These are phyloP conservation scores for Aspergillus nidulans DNA, from an alignment of 495 filamentous ascomycete species.

Conservation along the genomic window DNA sequence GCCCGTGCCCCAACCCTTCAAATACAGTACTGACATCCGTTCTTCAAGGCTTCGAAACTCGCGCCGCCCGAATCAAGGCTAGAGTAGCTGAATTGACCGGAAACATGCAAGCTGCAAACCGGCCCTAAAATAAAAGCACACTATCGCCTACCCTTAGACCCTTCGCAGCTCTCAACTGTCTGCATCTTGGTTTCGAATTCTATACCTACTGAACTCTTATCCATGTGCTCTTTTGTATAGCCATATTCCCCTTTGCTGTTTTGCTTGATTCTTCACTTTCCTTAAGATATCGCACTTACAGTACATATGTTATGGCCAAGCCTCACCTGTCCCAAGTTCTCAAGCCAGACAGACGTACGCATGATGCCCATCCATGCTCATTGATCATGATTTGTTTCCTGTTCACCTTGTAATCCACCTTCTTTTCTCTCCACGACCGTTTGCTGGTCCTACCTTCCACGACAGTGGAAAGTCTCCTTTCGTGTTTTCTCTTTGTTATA, in stretches of 20 bases:
- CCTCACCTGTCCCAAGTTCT: not conserved
- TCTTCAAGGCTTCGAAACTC: slow-evolving; percentile 77
- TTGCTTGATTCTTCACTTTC: not conserved
- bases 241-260: slow-evolving; percentile 10
- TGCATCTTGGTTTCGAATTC: not conserved
- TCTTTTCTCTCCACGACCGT: not conserved
- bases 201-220: slow-evolving; percentile 5
- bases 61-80: slow-evolving; percentile 96
- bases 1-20: not conserved
- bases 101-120: slow-evolving; percentile 58
- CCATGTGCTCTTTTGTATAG: slow-evolving; percentile 2
- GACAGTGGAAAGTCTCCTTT: not conserved
- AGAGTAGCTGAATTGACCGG: slow-evolving; percentile 91
- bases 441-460: not conserved
- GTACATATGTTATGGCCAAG: not conserved
- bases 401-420: slow-evolving; percentile 4
- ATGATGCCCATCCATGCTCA: not conserved
- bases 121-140: not conserved
- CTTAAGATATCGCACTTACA: not conserved
- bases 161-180: not conserved
- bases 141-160: not conserved
- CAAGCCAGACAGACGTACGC: slow-evolving; percentile 2
- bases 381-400: not conserved
- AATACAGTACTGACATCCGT: slow-evolving; percentile 17
- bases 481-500: slow-evolving; percentile 13